Conservation (phyloP, 805 yeast genomes). For the Sugiyamaella marilandica region DNA sequence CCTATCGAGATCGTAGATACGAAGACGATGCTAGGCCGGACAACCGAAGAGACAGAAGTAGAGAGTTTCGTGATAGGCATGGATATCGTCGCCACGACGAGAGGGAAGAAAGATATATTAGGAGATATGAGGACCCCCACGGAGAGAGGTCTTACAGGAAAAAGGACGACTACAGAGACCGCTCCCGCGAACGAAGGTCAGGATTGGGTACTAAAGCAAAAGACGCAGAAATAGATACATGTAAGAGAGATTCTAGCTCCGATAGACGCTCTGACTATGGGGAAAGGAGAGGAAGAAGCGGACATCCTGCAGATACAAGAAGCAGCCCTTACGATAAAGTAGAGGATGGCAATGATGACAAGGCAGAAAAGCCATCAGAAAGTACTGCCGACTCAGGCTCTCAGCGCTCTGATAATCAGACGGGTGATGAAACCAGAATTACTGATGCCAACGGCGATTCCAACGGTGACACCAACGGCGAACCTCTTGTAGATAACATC, state of each 20-base stretch:
- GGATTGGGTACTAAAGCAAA: not conserved
- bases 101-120: not conserved
- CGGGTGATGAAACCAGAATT: not conserved
- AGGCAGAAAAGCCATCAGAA: not conserved
- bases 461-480: too few relatives aligned
- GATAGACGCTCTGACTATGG: not conserved
- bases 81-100: constrained; percentile 1
- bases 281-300: not conserved
- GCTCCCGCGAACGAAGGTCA: not conserved
- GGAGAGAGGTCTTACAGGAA: not conserved
- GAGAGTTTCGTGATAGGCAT: not conserved
- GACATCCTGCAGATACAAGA: too few relatives aligned
- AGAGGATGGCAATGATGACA: not conserved
- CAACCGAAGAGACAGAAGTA: not conserved
- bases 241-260: not conserved
- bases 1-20: not conserved
- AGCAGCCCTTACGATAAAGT: too few relatives aligned
- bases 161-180: not conserved
- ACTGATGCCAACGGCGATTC: not conserved
- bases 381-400: not conserved
- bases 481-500: constrained; percentile 19
- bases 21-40: not conserved
- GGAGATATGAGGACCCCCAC: not conserved
- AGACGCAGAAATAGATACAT: too few relatives aligned
- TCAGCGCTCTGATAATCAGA: not conserved